Base-by-base conservation (phyloP, 495 filamentous ascomycete species). In the Daldinia decipiens region DNA sequence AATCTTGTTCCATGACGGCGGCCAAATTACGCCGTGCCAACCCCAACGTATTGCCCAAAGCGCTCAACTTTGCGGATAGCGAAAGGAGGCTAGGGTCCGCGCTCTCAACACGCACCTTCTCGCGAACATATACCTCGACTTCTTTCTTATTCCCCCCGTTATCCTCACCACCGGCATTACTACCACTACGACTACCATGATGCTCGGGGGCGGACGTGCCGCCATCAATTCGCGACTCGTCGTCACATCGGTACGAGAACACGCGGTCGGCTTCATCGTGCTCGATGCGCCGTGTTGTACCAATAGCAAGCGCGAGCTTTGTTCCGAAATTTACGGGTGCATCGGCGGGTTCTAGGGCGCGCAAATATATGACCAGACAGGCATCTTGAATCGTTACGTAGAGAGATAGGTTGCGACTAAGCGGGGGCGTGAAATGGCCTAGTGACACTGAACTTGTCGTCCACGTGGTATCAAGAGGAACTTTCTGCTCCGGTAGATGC, bases 51-150 rank as follows among this genome's bases (percentile, higher is more conserved):
- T 94, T 88, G 57, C 93, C 90, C 62, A 98, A 77, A 21, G 92
- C 93, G 29, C 85, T 89, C 79, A 99, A 78, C 80, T 99, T 99
- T 4, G 93, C 91, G 82, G 92, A 90, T 15, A 94, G 83, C n/a
- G 90, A 88, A 81, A 99, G 87, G 68, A 99, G 70, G 75, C 89
- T 93, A 32, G 95, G 96, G 76, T 99, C 95, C 61, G 94, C 92
- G 62, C 89, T 94, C 81, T 97, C 95, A 5, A 98, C 92, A 31
- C 88, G 86, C 9, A 99, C 87, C 78, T 97, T 97, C 73, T 98
- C 95, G 68, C 86, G 89, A 19, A 99, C 96, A 47, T 85, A 88
- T 0, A 98, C 94, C 51, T 94, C 91, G 17, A 80, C 78, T 40
- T 43, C 27, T 54, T 60, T 31, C 54, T 50, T 39, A 36, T 29